These are phyloP conservation scores for Wickerhamomyces sydowiorum DNA, from an alignment of 805 yeast genomes.

Conservation along the genomic window DNA sequence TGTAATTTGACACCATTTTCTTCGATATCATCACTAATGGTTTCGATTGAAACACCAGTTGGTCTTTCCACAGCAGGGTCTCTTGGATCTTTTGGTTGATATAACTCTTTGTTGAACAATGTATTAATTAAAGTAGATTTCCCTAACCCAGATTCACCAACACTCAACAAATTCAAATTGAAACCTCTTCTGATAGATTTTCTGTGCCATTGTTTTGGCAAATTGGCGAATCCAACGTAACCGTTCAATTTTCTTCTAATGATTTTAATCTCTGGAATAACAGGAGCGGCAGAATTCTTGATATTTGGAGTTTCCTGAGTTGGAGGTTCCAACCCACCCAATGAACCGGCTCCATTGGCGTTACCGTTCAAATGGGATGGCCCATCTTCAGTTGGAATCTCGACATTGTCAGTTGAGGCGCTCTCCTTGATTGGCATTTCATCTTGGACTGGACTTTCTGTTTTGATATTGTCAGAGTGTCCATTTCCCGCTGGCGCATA, in stretches of 20 bases:
- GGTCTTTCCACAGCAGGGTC: slow-evolving; percentile 40
- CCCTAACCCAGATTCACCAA: slow-evolving; percentile 90
- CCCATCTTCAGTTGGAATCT: not conserved
- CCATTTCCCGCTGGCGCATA: not conserved
- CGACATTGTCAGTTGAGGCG: not conserved
- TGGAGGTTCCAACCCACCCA: not conserved
- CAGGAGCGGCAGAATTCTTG: not conserved
- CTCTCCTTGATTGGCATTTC: not conserved
- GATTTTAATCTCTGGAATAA: slow-evolving; percentile 42
- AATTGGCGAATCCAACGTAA: slow-evolving; percentile 94
- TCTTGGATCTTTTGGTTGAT: slow-evolving; percentile 32
- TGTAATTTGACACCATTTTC: slow-evolving; percentile 90
- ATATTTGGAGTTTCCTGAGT: slow-evolving; percentile 19
- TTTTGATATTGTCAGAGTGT: not conserved
- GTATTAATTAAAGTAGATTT: slow-evolving; percentile 90
- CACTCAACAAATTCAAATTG: slow-evolving; percentile 80
- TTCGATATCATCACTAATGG: slow-evolving; percentile 68
- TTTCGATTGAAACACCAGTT: slow-evolving; percentile 49
- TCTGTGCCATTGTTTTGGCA: slow-evolving; percentile 98
- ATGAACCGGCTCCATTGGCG: not conserved
- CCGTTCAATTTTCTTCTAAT: slow-evolving; percentile 82
- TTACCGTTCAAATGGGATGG: not conserved
- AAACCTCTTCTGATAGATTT: slow-evolving; percentile 88
- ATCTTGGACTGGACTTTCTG: not conserved
- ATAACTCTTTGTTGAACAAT: slow-evolving; percentile 66